Percentiles rank a stretch among this genome's conserved stretches.
phyloP scores from a whole-genome alignment of 2,329 filamentous ascomycete species.

The Tympanopsis confertula region DNA sequence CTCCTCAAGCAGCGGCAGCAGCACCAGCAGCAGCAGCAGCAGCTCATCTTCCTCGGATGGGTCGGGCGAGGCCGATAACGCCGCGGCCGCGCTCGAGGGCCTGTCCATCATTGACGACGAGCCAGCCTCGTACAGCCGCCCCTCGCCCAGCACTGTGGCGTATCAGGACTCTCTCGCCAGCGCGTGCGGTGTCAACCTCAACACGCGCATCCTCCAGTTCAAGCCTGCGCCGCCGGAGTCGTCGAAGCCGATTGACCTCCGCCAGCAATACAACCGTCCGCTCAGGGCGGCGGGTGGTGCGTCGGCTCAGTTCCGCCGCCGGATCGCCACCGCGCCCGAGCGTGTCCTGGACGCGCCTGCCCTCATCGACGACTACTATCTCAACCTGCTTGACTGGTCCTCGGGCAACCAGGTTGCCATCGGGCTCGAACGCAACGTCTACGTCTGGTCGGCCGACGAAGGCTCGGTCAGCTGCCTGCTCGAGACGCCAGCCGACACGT shows the following conservation, averaged over 20 bases:
- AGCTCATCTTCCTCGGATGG: constrained; percentile 52
- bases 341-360: constrained; percentile 92
- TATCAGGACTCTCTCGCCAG: constrained; percentile 86
- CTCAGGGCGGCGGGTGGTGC: constrained; percentile 65
- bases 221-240: constrained; percentile 96
- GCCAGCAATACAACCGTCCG: constrained; percentile 94
- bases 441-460: constrained; percentile 95
- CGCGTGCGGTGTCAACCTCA: constrained; percentile 84
- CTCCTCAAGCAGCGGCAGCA: constrained; percentile 64
- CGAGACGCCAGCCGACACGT: constrained; percentile 81
- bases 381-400: constrained; percentile 97
- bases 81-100: constrained; percentile 66
- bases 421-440: constrained; percentile 90
- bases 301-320: constrained; percentile 78
- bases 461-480: constrained; percentile 80
- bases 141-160: constrained; percentile 75
- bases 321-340: constrained; percentile 88
- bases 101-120: constrained; percentile 66
- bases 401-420: constrained; percentile 96
- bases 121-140: constrained; percentile 62
- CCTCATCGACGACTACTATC: constrained; percentile 95
- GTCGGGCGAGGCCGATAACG: constrained; percentile 46
- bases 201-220: constrained; percentile 92
- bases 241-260: constrained; percentile 92
- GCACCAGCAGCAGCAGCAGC: constrained; percentile 64